A percentile compares a stretch with the other conserved stretches of the same genome.
These are phyloP conservation scores for Tothia fuscella DNA, from an alignment of 2,329 filamentous ascomycete genomes.

Conservation along the genomic window DNA sequence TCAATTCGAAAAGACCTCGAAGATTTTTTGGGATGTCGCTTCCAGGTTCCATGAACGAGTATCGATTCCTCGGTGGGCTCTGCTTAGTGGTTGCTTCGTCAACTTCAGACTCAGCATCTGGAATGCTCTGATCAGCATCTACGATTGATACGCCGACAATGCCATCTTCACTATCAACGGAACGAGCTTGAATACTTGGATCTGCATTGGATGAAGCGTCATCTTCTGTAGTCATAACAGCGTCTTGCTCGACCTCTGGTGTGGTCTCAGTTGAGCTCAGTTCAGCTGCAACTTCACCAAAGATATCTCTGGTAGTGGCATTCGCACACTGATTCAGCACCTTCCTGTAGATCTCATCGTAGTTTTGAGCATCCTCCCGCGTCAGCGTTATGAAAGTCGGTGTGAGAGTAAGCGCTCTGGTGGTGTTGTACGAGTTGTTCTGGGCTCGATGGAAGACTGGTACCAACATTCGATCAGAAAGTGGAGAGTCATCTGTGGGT, in stretches of 20 bases:
- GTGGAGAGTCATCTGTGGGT: constrained; percentile 45
- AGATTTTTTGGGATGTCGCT: constrained; percentile 50
- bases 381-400: constrained; percentile 66
- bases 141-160: constrained; percentile 80
- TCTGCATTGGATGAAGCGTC: constrained; percentile 56
- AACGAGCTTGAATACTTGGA: constrained; percentile 60
- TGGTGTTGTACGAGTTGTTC: constrained; percentile 21
- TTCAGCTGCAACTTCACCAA: constrained; percentile 39
- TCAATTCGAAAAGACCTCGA: constrained; percentile 66
- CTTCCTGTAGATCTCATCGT: constrained; percentile 68
- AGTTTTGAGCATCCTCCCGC: constrained; percentile 54
- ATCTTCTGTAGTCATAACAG: constrained; percentile 51
- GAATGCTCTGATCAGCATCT: constrained; percentile 22
- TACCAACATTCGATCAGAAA: constrained; percentile 56
- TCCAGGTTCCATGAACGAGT: constrained; percentile 40
- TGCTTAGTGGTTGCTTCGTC: constrained; percentile 17
- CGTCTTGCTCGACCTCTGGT: constrained; percentile 46
- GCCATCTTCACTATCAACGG: constrained; percentile 78
- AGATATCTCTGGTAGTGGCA: constrained; percentile 58
- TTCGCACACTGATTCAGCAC: constrained; percentile 63
- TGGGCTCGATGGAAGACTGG: constrained; percentile 53
- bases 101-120: constrained; percentile 15
- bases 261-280: constrained; percentile 28
- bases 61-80: constrained; percentile 28
- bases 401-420: constrained; percentile 24